Evolutionary conservation across 2,329 filamentous ascomycete genomes (phyloP).

Genomic region (Blastomyces percursus): DNA sequence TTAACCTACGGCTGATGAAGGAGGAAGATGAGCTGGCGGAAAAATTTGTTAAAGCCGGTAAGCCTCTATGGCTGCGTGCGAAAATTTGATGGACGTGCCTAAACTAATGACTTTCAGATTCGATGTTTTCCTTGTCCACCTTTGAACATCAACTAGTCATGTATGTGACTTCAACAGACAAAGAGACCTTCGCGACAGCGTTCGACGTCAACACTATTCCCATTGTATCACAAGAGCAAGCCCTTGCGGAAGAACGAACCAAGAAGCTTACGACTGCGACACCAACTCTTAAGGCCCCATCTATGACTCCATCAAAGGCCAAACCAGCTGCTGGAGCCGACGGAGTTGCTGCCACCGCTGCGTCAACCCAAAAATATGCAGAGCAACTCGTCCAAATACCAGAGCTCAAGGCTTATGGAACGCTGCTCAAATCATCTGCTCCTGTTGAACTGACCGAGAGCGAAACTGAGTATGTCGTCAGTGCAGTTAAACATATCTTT

Average conservation of each 20-base stretch:
- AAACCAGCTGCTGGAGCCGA: slow-evolving; percentile 58
- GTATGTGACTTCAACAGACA: slow-evolving; percentile 90
- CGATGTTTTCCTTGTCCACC: slow-evolving; percentile 85
- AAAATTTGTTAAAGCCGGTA: slow-evolving; percentile 87
- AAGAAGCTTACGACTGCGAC: slow-evolving; percentile 94
- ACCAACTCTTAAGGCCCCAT: slow-evolving; percentile 87
- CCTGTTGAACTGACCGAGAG: slow-evolving; percentile 86
- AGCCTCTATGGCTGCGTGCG: slow-evolving; percentile 17
- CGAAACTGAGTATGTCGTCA: slow-evolving; percentile 94
- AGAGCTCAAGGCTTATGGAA: slow-evolving; percentile 81
- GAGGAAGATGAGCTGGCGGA: slow-evolving; percentile 79
- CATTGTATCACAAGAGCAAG: slow-evolving; percentile 89
- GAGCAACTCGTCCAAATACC: slow-evolving; percentile 80
- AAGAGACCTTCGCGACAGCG: slow-evolving; percentile 67
- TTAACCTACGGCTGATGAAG: slow-evolving; percentile 85
- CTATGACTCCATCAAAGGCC: slow-evolving; percentile 63
- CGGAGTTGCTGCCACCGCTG: slow-evolving; percentile 62
- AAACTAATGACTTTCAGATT: slow-evolving; percentile 47
- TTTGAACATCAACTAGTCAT: slow-evolving; percentile 96
- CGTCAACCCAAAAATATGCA: slow-evolving; percentile 76
- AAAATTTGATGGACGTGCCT: not conserved
- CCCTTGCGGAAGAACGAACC: slow-evolving; percentile 86
- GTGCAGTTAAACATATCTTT: slow-evolving; percentile 92
- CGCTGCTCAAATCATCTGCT: slow-evolving; percentile 79
- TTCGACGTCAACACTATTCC: slow-evolving; percentile 90